A percentile compares a stretch with the other conserved stretches of the same genome.
Conservation (phyloP, 2,329 filamentous ascomycete species). For the Chaetomium sp. region DNA sequence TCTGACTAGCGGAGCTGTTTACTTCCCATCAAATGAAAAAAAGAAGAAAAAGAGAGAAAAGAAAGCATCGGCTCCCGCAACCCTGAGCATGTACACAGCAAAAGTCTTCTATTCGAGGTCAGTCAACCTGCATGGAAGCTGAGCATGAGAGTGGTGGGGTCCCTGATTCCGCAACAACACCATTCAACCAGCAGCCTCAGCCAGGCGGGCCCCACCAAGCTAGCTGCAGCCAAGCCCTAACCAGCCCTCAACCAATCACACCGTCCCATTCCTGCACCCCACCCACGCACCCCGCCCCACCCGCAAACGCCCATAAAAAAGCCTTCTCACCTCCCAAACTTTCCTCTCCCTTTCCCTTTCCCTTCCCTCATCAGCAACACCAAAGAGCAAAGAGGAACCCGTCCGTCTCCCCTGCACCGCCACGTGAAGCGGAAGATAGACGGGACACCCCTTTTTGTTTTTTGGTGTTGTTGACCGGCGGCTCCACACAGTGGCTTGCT, state of each 20-base stretch:
- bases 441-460: neutral
- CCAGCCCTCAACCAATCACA: neutral
- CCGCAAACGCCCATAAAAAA: slow-evolving; percentile 4
- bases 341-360: neutral
- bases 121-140: neutral
- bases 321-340: neutral
- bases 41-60: no score
- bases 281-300: neutral
- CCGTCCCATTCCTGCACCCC: neutral
- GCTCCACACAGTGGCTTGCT: slow-evolving; percentile 11
- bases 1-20: neutral
- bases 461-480: slow-evolving; percentile 4
- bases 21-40: neutral
- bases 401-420: slow-evolving; percentile 2
- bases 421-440: slow-evolving; percentile 3
- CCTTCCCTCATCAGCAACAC: slow-evolving; percentile 5
- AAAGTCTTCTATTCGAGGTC: neutral
- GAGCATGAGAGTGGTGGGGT: neutral
- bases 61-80: no score
- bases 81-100: no score
- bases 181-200: neutral
- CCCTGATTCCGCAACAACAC: neutral
- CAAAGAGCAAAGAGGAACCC: neutral
- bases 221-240: neutral
- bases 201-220: neutral